A percentile compares a stretch with the other conserved stretches of the same genome.
These are phyloP conservation scores for Aspergillus heteromorphus DNA, from an alignment of 495 filamentous ascomycete genomes.

Conservation along the genomic window DNA sequence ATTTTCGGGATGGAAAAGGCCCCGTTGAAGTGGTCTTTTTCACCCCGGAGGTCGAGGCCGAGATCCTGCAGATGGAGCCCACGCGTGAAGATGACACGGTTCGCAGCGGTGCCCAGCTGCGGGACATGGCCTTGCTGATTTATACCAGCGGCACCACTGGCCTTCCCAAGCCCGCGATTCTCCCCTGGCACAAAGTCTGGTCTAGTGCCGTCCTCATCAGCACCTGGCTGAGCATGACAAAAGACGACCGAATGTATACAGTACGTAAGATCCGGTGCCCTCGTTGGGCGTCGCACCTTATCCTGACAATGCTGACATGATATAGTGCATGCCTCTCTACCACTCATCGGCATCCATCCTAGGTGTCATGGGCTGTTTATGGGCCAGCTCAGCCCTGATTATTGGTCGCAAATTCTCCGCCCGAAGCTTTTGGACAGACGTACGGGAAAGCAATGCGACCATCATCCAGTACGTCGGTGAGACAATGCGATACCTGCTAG, in stretches of 20 bases:
- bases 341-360: slow-evolving; percentile 78
- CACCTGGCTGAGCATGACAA: slow-evolving; percentile 49
- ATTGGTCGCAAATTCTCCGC: slow-evolving; percentile 80
- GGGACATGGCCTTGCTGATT: slow-evolving; percentile 68
- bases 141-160: slow-evolving; percentile 90
- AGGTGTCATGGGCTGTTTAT: slow-evolving; percentile 56
- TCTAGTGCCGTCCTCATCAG: slow-evolving; percentile 49
- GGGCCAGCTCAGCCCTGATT: slow-evolving; percentile 58
- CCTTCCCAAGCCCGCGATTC: slow-evolving; percentile 82
- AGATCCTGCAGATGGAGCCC: slow-evolving; percentile 51
- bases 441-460: slow-evolving; percentile 65
- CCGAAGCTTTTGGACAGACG: slow-evolving; percentile 76
- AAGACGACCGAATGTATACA: slow-evolving; percentile 75
- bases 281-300: background rate
- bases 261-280: slow-evolving; percentile 33
- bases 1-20: slow-evolving; percentile 43
- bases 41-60: slow-evolving; percentile 55
- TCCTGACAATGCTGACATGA: slow-evolving; percentile 3
- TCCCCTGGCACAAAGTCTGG: slow-evolving; percentile 68
- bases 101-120: slow-evolving; percentile 44
- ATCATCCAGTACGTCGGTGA: slow-evolving; percentile 95
- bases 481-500: slow-evolving; percentile 83
- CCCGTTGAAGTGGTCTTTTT: slow-evolving; percentile 58
- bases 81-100: slow-evolving; percentile 58
- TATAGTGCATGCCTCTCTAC: slow-evolving; percentile 87